phyloP scores from a whole-genome alignment of 257 asterid genomes.

The Solanum clarkiae region DNA sequence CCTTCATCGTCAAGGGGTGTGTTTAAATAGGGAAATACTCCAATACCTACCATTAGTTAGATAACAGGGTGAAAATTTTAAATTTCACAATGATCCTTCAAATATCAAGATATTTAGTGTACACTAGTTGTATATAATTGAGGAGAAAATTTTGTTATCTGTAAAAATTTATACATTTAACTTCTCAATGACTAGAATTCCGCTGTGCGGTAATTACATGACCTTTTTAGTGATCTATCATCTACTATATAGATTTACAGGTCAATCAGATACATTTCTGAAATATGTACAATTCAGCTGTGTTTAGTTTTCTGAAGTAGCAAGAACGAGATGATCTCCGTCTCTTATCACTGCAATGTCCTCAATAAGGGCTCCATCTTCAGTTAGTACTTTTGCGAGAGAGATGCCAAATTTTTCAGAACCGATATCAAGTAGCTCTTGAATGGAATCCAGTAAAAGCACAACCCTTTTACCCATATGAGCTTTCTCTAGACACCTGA shows the following conservation, averaged over 20 bases:
- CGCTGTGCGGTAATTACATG: neutral
- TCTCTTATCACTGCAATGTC: conserved; percentile 51
- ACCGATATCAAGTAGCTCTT: conserved; percentile 53
- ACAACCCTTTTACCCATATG: conserved; percentile 27
- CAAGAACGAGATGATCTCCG: conserved; percentile 54
- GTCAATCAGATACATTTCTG: neutral
- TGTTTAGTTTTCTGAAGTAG: conserved; percentile 3
- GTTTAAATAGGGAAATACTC: neutral
- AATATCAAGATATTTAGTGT: neutral
- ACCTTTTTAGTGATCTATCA: neutral
- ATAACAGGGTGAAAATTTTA: neutral
- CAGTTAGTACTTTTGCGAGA: conserved; percentile 28
- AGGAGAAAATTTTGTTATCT: neutral
- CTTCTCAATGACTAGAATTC: neutral
- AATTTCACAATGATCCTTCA: neutral
- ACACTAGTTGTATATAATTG: neutral
- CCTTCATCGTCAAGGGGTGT: neutral
- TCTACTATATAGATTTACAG: neutral
- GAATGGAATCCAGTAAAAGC: conserved; percentile 36
- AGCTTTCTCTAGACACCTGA: conserved; percentile 32
- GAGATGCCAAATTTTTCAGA: conserved; percentile 32
- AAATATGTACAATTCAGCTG: neutral
- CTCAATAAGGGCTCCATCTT: conserved; percentile 50
- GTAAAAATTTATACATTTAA: neutral
- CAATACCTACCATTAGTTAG: neutral